A percentile compares a stretch with the other conserved stretches of the same genome.
These are phyloP conservation scores for Phlebopus sp. DNA, from an alignment of 1,284 basidiomycete species.

Conservation along the genomic window DNA sequence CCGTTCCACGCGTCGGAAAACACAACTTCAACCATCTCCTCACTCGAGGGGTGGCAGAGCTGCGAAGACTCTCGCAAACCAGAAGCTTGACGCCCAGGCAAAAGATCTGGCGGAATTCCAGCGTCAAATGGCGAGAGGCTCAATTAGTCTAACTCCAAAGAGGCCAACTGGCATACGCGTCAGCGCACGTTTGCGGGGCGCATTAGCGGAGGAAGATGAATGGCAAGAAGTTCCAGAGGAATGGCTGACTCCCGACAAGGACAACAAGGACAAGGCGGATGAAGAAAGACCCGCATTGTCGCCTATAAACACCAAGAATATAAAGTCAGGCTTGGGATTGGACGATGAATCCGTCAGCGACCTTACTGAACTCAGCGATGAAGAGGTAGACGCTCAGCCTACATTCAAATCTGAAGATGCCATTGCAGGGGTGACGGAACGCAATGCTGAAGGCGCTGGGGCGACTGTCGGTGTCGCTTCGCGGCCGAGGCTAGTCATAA, in stretches of 20 bases:
- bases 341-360: conserved; percentile 61
- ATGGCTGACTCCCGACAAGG: conserved; percentile 50
- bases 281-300: conserved; percentile 13
- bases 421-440: conserved; percentile 6
- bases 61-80: conserved; percentile 68
- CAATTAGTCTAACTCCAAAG: conserved; percentile 20
- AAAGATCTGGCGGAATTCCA: conserved; percentile 63
- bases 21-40: conserved; percentile 16
- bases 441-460: neutral
- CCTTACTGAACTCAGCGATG: conserved; percentile 66
- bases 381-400: conserved; percentile 14
- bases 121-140: conserved; percentile 36
- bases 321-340: conserved; percentile 54
- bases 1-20: conserved; percentile 13
- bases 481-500: neutral
- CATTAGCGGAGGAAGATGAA: conserved; percentile 49
- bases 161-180: conserved; percentile 55
- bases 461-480: conserved; percentile 5
- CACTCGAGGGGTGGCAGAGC: conserved; percentile 47
- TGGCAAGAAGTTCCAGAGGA: conserved; percentile 80
- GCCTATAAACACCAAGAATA: conserved; percentile 10
- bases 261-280: conserved; percentile 5
- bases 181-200: conserved; percentile 64
- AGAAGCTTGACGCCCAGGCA: conserved; percentile 64
- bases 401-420: conserved; percentile 1